A percentile compares a stretch with the other conserved stretches of the same genome.
Conservation (phyloP, 2,329 filamentous ascomycete genomes). For the Hypoxylon sp. region DNA sequence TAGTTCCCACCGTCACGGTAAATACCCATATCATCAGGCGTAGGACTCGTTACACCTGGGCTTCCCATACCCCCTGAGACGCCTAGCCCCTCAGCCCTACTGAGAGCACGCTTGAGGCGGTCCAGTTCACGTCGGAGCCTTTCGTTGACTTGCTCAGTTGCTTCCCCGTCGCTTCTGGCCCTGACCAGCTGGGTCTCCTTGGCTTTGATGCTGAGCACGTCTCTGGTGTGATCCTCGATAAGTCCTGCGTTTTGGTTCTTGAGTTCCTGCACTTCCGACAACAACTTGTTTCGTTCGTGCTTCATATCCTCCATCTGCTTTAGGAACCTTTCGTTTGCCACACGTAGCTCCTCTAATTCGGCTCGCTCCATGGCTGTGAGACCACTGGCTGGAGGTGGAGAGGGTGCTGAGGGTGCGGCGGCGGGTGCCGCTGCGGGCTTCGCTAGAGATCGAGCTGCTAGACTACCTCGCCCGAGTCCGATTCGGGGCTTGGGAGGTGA, state of each 20-base stretch:
- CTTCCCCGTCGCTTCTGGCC: slow-evolving; percentile 87
- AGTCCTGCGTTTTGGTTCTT: slow-evolving; percentile 97
- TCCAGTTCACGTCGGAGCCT: slow-evolving; percentile 89
- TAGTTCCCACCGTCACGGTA: slow-evolving; percentile 61
- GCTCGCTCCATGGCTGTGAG: slow-evolving; percentile 83
- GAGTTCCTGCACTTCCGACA: slow-evolving; percentile 89
- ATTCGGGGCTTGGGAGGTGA: slow-evolving; percentile 68
- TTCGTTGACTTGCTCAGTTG: slow-evolving; percentile 85
- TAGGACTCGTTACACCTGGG: slow-evolving; percentile 58
- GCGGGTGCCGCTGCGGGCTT: slow-evolving; percentile 69
- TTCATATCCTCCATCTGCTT: slow-evolving; percentile 81
- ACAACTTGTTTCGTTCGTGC: slow-evolving; percentile 80
- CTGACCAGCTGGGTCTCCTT: slow-evolving; percentile 97
- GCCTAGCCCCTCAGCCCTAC: slow-evolving; percentile 63
- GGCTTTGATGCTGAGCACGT: slow-evolving; percentile 95
- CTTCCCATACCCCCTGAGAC: slow-evolving; percentile 50
- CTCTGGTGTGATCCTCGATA: slow-evolving; percentile 95
- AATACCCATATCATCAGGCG: slow-evolving; percentile 66
- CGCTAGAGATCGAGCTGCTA: slow-evolving; percentile 84
- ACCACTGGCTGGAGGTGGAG: slow-evolving; percentile 68
- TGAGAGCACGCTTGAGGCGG: slow-evolving; percentile 86
- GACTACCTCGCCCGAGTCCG: slow-evolving; percentile 77
- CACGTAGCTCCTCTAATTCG: slow-evolving; percentile 88
- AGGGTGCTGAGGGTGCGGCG: slow-evolving; percentile 58
- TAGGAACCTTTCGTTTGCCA: slow-evolving; percentile 80